Conservation (phyloP, 768 basidiomycete genomes). For the Tephrocybe sp. region DNA sequence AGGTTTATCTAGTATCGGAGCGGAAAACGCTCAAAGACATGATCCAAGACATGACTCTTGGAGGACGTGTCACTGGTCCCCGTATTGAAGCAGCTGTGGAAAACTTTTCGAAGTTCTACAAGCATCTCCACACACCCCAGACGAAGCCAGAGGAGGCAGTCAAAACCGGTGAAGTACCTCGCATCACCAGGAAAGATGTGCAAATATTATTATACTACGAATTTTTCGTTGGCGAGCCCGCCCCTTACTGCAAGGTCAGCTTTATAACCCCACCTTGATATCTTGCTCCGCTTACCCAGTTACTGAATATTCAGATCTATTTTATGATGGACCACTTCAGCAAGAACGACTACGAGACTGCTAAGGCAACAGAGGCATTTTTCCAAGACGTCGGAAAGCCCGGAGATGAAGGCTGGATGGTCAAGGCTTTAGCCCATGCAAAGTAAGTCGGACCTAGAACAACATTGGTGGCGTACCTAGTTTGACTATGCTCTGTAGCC, state of each 20-base stretch:
- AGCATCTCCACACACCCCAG: slow-evolving; percentile 16
- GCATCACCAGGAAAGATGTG: neutral
- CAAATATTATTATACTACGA: slow-evolving; percentile 11
- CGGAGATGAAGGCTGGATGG: slow-evolving; percentile 17
- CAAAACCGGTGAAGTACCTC: slow-evolving; percentile 8
- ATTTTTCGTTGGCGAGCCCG: slow-evolving; percentile 8
- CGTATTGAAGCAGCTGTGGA: slow-evolving; percentile 11
- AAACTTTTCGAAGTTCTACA: slow-evolving; percentile 16
- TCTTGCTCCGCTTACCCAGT: neutral
- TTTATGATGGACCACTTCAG: slow-evolving; percentile 12
- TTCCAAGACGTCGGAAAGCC: slow-evolving; percentile 15
- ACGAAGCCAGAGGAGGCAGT: slow-evolving; percentile 9
- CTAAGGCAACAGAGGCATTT: slow-evolving; percentile 11
- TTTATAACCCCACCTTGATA: too few relatives aligned
- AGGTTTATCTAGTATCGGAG: slow-evolving; percentile 16
- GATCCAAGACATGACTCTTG: slow-evolving; percentile 17
- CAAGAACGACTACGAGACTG: slow-evolving; percentile 7
- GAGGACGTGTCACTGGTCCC: slow-evolving; percentile 14
- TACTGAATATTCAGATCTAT: slow-evolving; percentile 7
- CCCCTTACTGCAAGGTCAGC: slow-evolving; percentile 5
- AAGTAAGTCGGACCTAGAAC: slow-evolving; percentile 3
- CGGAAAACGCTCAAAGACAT: slow-evolving; percentile 16
- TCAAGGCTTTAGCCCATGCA: slow-evolving; percentile 13
- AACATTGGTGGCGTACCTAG: too few relatives aligned
- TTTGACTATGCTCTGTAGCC: too few relatives aligned